These are phyloP conservation scores for Flaveria bidentis DNA, from an alignment of 129 eudicot genomes.

Conservation along the genomic window DNA sequence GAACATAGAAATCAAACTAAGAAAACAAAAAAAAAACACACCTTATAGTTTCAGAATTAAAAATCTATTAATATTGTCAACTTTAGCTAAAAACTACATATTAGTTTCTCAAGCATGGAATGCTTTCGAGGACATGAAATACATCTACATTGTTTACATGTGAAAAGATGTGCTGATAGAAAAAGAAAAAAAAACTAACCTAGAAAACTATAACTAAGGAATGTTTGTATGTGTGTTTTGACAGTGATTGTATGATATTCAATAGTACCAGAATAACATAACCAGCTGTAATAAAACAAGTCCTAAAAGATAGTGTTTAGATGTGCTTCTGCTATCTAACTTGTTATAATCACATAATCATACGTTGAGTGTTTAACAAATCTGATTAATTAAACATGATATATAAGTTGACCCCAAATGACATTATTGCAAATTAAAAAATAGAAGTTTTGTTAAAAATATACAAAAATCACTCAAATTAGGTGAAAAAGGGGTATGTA, in stretches of 20 bases:
- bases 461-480: neutral
- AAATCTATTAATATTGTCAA: slow-evolving; percentile 8
- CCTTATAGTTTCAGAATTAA: no score
- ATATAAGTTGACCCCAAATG: neutral
- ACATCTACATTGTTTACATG: neutral
- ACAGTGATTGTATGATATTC: neutral
- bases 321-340: neutral
- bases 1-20: neutral
- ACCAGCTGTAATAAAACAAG: neutral
- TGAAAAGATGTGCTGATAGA: neutral
- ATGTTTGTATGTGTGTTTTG: neutral
- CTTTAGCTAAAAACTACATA: neutral
- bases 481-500: neutral
- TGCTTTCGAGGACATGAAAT: neutral
- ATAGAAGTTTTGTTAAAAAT: neutral
- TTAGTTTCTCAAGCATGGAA: neutral
- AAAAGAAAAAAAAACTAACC: neutral
- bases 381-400: neutral
- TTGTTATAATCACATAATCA: neutral
- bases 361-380: neutral
- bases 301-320: neutral
- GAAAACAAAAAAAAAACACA: no score
- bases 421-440: neutral
- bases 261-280: neutral
- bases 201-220: neutral